A percentile compares a stretch with the other conserved stretches of the same genome.
Evolutionary conservation across 1,284 basidiomycete species (phyloP).

Genomic region (Sphagnurus paluster): DNA sequence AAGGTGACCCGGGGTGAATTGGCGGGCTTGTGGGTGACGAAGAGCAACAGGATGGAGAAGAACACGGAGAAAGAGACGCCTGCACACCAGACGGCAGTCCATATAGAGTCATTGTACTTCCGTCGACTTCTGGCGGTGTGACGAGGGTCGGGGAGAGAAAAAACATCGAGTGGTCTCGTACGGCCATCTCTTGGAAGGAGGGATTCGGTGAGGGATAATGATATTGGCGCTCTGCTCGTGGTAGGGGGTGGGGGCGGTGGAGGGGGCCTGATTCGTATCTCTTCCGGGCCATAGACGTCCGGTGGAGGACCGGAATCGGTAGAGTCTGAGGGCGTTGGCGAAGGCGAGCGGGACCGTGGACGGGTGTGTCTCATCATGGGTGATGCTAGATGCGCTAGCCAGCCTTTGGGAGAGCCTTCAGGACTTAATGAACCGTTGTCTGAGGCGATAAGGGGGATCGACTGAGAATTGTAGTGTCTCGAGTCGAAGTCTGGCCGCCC

Average conservation of each 20-base stretch:
- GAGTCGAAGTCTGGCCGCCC: constrained; percentile 37
- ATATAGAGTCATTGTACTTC: constrained; percentile 70
- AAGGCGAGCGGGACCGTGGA: constrained; percentile 45
- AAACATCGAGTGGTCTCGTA: constrained; percentile 62
- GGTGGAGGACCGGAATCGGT: constrained; percentile 47
- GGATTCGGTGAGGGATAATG: constrained; percentile 71
- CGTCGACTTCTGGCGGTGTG: constrained; percentile 58
- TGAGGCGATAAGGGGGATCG: constrained; percentile 52
- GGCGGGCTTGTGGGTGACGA: constrained; percentile 44
- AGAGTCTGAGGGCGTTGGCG: constrained; percentile 47
- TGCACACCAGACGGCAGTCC: constrained; percentile 68
- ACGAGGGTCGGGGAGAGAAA: constrained; percentile 73
- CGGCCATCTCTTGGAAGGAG: constrained; percentile 71
- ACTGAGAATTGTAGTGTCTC: constrained; percentile 45
- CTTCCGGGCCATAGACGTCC: constrained; percentile 31
- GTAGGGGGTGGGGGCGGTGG: constrained; percentile 40
- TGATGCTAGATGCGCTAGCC: constrained; percentile 72
- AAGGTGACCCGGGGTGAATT: constrained; percentile 38
- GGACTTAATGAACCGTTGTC: constrained; percentile 35
- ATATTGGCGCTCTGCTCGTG: constrained; percentile 40
- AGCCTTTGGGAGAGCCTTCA: constrained; percentile 48
- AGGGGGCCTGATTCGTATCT: constrained; percentile 30
- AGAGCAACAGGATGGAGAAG: constrained; percentile 63
- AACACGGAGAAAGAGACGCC: constrained; percentile 59
- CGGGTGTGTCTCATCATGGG: constrained; percentile 35